Base-by-base conservation (phyloP, 75 land plant species). In the Sequoia sempervirens region DNA sequence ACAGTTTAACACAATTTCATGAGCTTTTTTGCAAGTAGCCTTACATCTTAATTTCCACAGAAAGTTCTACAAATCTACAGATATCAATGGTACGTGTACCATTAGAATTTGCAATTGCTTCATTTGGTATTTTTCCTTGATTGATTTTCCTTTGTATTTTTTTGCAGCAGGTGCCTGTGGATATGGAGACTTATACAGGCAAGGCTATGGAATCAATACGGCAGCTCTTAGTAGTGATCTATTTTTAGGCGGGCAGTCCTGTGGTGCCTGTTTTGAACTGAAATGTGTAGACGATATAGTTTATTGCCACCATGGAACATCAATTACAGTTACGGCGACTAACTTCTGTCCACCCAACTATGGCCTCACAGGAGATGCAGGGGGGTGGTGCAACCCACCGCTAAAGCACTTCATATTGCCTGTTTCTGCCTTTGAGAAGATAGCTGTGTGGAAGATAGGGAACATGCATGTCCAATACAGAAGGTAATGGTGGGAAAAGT, bases 281-380 rank as follows among this genome's bases (percentile, higher is more conserved):
- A 61, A 88, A 41, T 93, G 93, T 78, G 91, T 89, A 20, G 89
- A 88, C 30, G 95, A 93, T 76, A 46, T 89, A 41, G 50, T 84
- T 20, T 91, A 89, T 84, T 94, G 94, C 87, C 89, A 92, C n/a
- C 88, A 94, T 0, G 94, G 95, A 4, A 90, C 95, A 0, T 88
- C 92, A 34, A 87, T 93, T 70, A 82, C 87, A 38, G 88, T 94
- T 64, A 94, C 95, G 15, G 95, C 88, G 41, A 94, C 96, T 61
- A 93, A 94, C 83, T 93, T 91, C 82, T 93, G 95, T 83, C 85
- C 96, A 3, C 95, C 93, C 1, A 91, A 91, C 82, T 92, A 90
- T 82, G 93, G 90, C 37, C 88, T 92, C 76, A 61, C 89, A 13
- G 72, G 84, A 13, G 91, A 88, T 36, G 91, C 81, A 50, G 95